Base-by-base conservation (phyloP, 2,329 filamentous ascomycete genomes). In the Helotiales sp. region DNA sequence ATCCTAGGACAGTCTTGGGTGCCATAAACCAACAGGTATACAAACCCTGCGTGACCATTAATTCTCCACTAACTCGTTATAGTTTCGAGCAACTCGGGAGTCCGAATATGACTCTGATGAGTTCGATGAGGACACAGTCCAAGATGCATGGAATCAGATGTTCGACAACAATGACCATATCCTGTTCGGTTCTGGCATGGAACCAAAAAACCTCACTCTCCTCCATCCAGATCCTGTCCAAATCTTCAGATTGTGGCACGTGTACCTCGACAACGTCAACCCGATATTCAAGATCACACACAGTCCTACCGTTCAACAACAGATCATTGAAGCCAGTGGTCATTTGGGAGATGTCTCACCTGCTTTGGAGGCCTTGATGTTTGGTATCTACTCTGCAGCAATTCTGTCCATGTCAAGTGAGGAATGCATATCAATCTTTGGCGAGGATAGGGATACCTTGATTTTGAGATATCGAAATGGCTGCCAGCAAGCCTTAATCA, bases 221-320 rank as follows among this genome's bases (percentile, higher is more conserved):
- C 40, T 53, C 7, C 57, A 59, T 27, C 57, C 53, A 25, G 31
- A 49, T 42, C 46, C 57, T 3, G 40, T 34, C 5, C 48, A 53
- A 13, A 59, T 59, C 19, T 53, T 52, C 49, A n/a, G 40, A 29
- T 29, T 89, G 54, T 91, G 88, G 87, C 79, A 84, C 50, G 76
- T 84, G 9, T 91, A 84, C 70, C 81, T 85, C 62, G 84, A 89
- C 61, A 89, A 88, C 48, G 87, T 91, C 13, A 87, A 91, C 64
- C 85, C 87, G 0, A 71, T 90, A 4, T 76, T 89, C 66, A 90
- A 90, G 68, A 76, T 90, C 4, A 70, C 91, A 8, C 88, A 91
- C 66, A 76, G 88, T 0, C 88, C 88, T 0, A 84, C 84, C 2
- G 79, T 84, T 66, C 82, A 84, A 58, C 77, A 77, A 17, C 75